Conservation (phyloP, 768 basidiomycete species). For the Mrakia blollopis region DNA sequence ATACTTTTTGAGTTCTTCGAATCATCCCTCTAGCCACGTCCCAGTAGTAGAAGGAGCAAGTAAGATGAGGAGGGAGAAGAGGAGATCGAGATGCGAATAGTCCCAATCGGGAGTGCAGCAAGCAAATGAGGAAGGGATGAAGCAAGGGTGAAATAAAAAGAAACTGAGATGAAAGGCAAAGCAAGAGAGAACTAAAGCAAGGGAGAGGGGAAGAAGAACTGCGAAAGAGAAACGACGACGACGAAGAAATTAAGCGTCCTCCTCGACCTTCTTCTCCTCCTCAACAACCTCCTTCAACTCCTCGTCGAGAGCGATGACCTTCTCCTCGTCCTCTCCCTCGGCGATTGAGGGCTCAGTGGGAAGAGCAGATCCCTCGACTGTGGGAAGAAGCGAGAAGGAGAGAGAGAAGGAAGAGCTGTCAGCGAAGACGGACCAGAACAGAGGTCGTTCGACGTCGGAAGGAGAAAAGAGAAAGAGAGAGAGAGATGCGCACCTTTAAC, state of each 20-base stretch:
- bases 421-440: not conserved
- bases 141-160: too few species aligned
- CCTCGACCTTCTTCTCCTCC: slow-evolving; percentile 25
- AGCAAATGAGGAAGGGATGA: too few species aligned
- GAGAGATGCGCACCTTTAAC: not conserved
- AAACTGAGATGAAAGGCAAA: not conserved
- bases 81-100: too few species aligned
- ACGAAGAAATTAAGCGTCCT: not conserved
- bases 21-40: too few species aligned
- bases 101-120: too few species aligned
- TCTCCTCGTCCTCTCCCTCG: slow-evolving; percentile 14
- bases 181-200: not conserved
- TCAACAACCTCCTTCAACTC: slow-evolving; percentile 29
- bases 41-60: too few species aligned
- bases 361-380: slow-evolving; percentile 5
- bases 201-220: too few species aligned
- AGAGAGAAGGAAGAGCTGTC: not conserved
- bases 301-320: slow-evolving; percentile 20
- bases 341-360: slow-evolving; percentile 23
- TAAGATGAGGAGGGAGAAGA: too few species aligned
- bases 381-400: not conserved
- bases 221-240: not conserved
- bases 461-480: not conserved
- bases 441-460: too few species aligned
- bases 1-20: too few species aligned